These are phyloP conservation scores for Lepidium didymum DNA, from an alignment of 345 rosid genomes.

Conservation along the genomic window DNA sequence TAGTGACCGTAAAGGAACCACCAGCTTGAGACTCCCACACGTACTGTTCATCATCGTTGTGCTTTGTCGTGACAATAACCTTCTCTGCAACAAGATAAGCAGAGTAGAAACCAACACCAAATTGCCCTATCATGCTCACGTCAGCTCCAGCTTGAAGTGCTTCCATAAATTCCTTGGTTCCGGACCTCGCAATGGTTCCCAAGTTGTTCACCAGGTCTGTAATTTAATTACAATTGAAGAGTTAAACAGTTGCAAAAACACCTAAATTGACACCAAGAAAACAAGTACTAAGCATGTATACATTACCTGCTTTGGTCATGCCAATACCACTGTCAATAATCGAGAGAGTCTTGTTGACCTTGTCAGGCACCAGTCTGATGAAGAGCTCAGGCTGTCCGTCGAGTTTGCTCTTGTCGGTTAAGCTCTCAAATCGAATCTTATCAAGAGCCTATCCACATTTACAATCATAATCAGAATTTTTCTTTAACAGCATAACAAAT, in stretches of 20 bases:
- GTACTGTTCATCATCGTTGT: slow-evolving; percentile 81
- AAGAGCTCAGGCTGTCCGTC: slow-evolving; percentile 81
- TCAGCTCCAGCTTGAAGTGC: slow-evolving; percentile 93
- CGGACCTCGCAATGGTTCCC: slow-evolving; percentile 93
- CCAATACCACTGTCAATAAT: slow-evolving; percentile 79
- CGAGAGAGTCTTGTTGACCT: slow-evolving; percentile 59
- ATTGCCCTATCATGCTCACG: slow-evolving; percentile 92
- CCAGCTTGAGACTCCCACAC: slow-evolving; percentile 97
- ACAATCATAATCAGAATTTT: not conserved
- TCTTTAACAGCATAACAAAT: not conserved
- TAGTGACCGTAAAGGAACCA: slow-evolving; percentile 79
- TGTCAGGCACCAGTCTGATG: slow-evolving; percentile 69
- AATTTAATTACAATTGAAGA: not conserved
- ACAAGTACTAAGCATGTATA: not conserved
- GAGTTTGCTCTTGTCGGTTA: slow-evolving; percentile 85
- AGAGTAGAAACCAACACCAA: slow-evolving; percentile 91
- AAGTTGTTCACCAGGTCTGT: slow-evolving; percentile 73
- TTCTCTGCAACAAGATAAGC: slow-evolving; percentile 88
- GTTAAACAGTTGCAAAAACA: not conserved
- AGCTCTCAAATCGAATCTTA: slow-evolving; percentile 66
- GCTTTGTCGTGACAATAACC: slow-evolving; percentile 72
- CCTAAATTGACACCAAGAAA: not conserved
- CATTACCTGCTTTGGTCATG: slow-evolving; percentile 81
- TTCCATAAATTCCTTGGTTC: slow-evolving; percentile 92
- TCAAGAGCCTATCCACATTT: slow-evolving; percentile 53